A percentile compares a stretch with the other conserved stretches of the same genome.
phyloP scores from a whole-genome alignment of 2,329 filamentous ascomycete species.

The Fusarium cyanostomum region DNA sequence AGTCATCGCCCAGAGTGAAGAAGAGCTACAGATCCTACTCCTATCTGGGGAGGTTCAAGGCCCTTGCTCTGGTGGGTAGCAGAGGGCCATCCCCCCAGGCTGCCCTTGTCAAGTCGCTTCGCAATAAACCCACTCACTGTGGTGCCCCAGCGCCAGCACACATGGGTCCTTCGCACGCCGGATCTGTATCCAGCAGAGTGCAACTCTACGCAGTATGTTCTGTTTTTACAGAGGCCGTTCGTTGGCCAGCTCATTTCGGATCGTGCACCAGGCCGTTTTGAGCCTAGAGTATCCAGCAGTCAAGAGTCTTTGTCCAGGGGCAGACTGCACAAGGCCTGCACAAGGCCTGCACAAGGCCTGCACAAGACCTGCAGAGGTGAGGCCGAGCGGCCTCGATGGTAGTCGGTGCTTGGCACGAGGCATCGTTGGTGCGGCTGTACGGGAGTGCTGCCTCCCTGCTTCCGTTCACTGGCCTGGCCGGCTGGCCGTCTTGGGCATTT shows the following conservation, averaged over 20 bases:
- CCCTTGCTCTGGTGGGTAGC: conserved; percentile 7
- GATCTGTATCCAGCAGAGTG: conserved; percentile 26
- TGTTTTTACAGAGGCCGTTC: conserved; percentile 1
- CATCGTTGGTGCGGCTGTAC: conserved; percentile 27
- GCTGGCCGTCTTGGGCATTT: conserved; percentile 14
- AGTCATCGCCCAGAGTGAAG: conserved; percentile 11
- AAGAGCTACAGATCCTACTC: conserved; percentile 11
- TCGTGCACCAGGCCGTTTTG: neutral
- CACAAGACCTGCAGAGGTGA: neutral
- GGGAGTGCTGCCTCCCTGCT: conserved; percentile 17
- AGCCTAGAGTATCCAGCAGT: conserved; percentile 10
- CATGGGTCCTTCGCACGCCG: conserved; percentile 23
- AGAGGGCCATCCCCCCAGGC: conserved; percentile 22
- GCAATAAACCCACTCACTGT: conserved; percentile 26
- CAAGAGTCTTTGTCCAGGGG: conserved; percentile 8
- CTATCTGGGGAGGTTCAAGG: conserved; percentile 11
- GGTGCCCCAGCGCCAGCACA: conserved; percentile 14
- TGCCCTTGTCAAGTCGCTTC: conserved; percentile 13
- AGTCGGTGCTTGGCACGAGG: conserved; percentile 24
- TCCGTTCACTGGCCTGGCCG: conserved; percentile 8
- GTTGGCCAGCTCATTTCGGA: conserved; percentile 1
- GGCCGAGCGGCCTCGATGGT: conserved; percentile 3
- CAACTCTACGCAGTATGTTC: neutral
- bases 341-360: neutral
- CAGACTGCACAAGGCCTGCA: neutral